phyloP scores from a whole-genome alignment of 768 basidiomycete genomes.

The Agaricus bisporus region DNA sequence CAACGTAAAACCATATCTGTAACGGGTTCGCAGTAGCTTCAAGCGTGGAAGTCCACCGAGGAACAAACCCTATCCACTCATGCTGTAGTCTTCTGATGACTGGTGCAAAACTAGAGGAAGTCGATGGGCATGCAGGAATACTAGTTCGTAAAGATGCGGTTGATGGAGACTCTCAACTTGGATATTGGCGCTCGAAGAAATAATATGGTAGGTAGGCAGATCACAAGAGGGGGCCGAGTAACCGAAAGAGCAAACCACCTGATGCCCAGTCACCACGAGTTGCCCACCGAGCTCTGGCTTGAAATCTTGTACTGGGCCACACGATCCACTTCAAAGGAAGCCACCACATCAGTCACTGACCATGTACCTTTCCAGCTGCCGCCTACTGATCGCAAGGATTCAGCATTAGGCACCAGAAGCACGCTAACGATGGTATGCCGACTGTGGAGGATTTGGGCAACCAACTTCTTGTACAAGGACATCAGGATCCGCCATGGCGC shows the following conservation, averaged over 20 bases:
- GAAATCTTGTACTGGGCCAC: slow-evolving; percentile 43
- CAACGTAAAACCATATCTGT: not conserved
- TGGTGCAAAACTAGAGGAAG: too few relatives aligned
- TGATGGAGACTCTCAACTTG: too few relatives aligned
- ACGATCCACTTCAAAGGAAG: slow-evolving; percentile 14
- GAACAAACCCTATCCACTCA: too few relatives aligned
- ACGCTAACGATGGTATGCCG: slow-evolving; percentile 51
- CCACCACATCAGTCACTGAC: slow-evolving; percentile 17
- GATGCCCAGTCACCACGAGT: slow-evolving; percentile 17
- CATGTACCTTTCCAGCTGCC: slow-evolving; percentile 45
- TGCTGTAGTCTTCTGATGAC: too few relatives aligned
- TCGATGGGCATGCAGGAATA: too few relatives aligned
- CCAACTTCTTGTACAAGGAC: slow-evolving; percentile 48
- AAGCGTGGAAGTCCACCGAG: too few relatives aligned
- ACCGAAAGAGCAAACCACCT: not conserved
- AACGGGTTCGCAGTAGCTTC: too few relatives aligned
- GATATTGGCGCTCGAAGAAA: too few relatives aligned
- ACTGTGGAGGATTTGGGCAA: slow-evolving; percentile 44
- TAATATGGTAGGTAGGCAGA: too few relatives aligned
- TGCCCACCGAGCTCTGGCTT: slow-evolving; percentile 54
- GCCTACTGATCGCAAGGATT: slow-evolving; percentile 21
- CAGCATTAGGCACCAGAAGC: slow-evolving; percentile 28
- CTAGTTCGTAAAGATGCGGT: too few relatives aligned
- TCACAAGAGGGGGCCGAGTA: too few relatives aligned
- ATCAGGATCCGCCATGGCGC: slow-evolving; percentile 32